Conservation (phyloP, 139 green algal species). For the Pseudopediastrum boryanum region DNA sequence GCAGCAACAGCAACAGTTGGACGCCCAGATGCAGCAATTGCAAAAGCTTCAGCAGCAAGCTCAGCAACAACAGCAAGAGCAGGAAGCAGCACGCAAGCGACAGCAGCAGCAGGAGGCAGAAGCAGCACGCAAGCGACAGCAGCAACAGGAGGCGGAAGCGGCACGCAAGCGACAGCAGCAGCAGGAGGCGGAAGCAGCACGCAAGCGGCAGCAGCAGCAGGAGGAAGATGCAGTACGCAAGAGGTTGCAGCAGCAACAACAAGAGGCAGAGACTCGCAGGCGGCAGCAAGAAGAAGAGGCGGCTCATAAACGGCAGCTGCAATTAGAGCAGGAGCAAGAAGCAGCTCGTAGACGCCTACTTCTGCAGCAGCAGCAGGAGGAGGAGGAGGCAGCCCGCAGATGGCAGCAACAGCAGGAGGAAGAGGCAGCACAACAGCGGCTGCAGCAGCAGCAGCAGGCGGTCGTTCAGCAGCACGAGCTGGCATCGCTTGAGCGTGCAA, state of each 20-base stretch:
- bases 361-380: not conserved
- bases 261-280: too few species aligned
- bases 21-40: not conserved
- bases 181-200: too few species aligned
- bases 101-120: too few species aligned
- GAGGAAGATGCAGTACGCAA: too few species aligned
- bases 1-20: not conserved
- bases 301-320: slow-evolving; percentile 1
- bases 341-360: not conserved
- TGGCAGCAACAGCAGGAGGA: not conserved
- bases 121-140: not conserved
- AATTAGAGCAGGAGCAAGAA: not conserved
- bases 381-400: slow-evolving; percentile 1
- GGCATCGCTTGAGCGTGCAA: not conserved
- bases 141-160: not conserved
- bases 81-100: slow-evolving; percentile 14
- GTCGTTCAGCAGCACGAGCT: too few species aligned
- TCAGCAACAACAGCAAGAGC: slow-evolving; percentile 22
- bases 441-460: not conserved
- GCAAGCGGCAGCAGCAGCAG: too few species aligned
- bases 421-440: not conserved
- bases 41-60: not conserved
- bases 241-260: not conserved
- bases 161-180: too few species aligned
- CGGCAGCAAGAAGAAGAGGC: not conserved